phyloP scores from a whole-genome alignment of 225 moss, liverwort and hornwort genomes.

The Antitrichia curtipendula region DNA sequence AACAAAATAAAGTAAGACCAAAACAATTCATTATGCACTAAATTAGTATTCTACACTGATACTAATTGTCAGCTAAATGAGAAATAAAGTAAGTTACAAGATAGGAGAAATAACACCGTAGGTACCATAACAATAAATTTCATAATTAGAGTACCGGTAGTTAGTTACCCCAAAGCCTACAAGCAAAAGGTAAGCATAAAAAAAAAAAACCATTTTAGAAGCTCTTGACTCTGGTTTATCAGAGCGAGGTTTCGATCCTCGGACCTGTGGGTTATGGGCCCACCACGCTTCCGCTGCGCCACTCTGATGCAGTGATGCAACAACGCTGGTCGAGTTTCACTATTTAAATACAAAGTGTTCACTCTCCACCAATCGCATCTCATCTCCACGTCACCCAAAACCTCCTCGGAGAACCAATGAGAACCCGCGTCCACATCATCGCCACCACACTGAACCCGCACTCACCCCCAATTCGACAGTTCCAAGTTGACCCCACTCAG shows the following conservation, averaged over 20 bases:
- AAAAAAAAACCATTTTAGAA: accelerated
- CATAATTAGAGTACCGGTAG: no score
- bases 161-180: no score
- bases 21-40: background rate
- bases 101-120: background rate
- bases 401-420: background rate
- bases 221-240: background rate
- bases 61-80: background rate
- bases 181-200: no score
- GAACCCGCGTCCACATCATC: conserved; percentile 18
- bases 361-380: background rate
- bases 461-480: background rate
- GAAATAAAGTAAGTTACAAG: background rate
- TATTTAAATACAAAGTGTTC: background rate
- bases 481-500: background rate
- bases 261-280: conserved; percentile 46
- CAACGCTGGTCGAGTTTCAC: accelerated
- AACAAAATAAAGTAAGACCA: background rate
- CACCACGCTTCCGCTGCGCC: conserved; percentile 43
- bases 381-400: conserved; percentile 7
- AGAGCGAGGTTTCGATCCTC: conserved; percentile 45
- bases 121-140: background rate
- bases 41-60: background rate
- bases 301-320: background rate
- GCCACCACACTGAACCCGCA: background rate